These are phyloP conservation scores for Ephemerocybe angulata DNA, from an alignment of 768 basidiomycete species.

Conservation along the genomic window DNA sequence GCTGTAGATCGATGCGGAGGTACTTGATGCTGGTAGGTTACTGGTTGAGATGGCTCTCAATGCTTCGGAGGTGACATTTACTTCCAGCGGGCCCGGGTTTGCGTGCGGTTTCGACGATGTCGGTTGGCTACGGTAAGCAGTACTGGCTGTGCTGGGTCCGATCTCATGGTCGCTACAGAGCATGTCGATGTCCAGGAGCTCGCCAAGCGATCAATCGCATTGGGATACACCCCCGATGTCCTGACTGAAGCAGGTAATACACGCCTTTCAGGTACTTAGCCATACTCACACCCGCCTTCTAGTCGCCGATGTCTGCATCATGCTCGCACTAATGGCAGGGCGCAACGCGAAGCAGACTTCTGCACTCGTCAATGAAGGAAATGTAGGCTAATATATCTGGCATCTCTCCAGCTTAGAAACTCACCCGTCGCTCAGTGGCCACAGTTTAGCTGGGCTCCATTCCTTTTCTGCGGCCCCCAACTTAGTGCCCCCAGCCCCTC, in stretches of 20 bases:
- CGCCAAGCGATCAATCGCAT: constrained; percentile 55
- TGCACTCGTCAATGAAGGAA: constrained; percentile 62
- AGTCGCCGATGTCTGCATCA: constrained; percentile 89
- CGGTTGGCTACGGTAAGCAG: constrained; percentile 77
- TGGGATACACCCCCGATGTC: constrained; percentile 94
- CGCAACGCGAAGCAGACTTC: constrained; percentile 70
- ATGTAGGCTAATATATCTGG: constrained; percentile 38
- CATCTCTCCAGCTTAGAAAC: neutral
- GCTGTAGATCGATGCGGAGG: constrained; percentile 64
- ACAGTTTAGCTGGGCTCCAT: constrained; percentile 72
- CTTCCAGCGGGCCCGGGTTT: constrained; percentile 68
- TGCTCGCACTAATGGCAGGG: constrained; percentile 92
- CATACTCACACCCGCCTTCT: neutral
- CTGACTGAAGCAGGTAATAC: constrained; percentile 80
- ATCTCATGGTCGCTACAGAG: constrained; percentile 42
- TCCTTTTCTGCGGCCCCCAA: constrained; percentile 81
- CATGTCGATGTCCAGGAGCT: constrained; percentile 69
- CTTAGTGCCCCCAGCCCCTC: constrained; percentile 51
- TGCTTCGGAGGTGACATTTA: neutral
- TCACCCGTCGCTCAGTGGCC: constrained; percentile 61
- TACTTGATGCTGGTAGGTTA: constrained; percentile 54
- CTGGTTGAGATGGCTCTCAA: neutral
- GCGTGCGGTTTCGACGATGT: constrained; percentile 88
- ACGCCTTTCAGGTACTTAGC: neutral
- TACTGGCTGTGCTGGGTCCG: too few relatives aligned